Percentiles rank a stretch among this genome's conserved stretches.
These are phyloP conservation scores for Voacanga thouarsii DNA, from an alignment of 257 asterid species.

Conservation along the genomic window DNA sequence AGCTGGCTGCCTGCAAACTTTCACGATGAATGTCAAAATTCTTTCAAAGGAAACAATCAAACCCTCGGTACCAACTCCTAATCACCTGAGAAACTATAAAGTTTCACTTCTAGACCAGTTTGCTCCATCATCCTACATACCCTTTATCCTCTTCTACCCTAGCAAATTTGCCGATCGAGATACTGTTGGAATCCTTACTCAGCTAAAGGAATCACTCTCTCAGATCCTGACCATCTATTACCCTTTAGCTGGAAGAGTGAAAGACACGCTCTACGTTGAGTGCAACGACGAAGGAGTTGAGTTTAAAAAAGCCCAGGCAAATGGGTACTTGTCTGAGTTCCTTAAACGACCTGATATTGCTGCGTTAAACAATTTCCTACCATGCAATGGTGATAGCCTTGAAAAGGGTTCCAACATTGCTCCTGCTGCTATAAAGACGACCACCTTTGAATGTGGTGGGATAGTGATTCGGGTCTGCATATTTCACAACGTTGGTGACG, in stretches of 20 bases:
- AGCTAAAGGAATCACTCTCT: conserved; percentile 21
- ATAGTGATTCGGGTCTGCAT: conserved; percentile 24
- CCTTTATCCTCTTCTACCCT: conserved; percentile 22
- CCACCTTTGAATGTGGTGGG: conserved; percentile 24
- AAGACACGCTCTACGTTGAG: conserved; percentile 11
- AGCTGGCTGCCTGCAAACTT: too few relatives aligned
- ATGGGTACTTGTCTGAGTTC: conserved; percentile 15
- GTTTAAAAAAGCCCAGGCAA: background rate
- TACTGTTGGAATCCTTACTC: background rate
- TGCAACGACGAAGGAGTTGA: conserved; percentile 28
- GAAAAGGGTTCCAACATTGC: conserved; percentile 15
- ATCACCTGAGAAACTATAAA: conserved; percentile 18
- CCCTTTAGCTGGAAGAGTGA: conserved; percentile 31
- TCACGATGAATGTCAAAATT: conserved; percentile 3
- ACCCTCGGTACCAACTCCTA: conserved; percentile 26
- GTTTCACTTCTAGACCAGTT: conserved; percentile 28
- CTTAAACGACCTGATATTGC: conserved; percentile 23
- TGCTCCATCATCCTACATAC: conserved; percentile 23
- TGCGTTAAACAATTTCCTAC: conserved; percentile 18
- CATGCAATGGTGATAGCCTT: conserved; percentile 22
- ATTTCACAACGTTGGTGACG: conserved; percentile 25
- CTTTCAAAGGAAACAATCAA: conserved; percentile 15
- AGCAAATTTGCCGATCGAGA: background rate
- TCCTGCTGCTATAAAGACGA: conserved; percentile 13
- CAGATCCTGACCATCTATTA: conserved; percentile 22